A percentile compares a stretch with the other conserved stretches of the same genome.
These are phyloP conservation scores for Ophiostoma perfectum DNA, from an alignment of 2,329 filamentous ascomycete genomes.

Conservation along the genomic window DNA sequence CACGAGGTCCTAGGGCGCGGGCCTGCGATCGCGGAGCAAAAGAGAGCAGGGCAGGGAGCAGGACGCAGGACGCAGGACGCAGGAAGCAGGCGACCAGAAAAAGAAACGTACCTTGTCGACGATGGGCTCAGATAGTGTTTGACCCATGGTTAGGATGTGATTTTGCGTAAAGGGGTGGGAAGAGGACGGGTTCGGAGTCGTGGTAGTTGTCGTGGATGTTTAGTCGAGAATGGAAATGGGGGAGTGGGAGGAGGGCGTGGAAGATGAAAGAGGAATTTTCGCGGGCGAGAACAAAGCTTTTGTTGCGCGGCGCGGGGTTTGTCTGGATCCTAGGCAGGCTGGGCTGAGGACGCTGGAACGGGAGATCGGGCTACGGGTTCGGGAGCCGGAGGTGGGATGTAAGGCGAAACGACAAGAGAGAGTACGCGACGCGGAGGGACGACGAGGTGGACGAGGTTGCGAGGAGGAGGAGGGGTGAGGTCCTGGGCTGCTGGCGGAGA, in stretches of 20 bases:
- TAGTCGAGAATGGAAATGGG: slow-evolving; percentile 5
- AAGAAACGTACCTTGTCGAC: slow-evolving; percentile 82
- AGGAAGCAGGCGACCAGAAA: slow-evolving; percentile 10
- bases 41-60: neutral
- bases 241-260: neutral
- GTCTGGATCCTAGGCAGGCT: neutral
- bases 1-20: neutral
- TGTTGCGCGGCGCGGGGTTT: slow-evolving; percentile 15
- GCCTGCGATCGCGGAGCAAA: neutral
- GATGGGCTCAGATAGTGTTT: slow-evolving; percentile 98
- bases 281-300: slow-evolving; percentile 14
- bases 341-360: slow-evolving; percentile 2
- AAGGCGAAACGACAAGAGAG: slow-evolving; percentile 19
- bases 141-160: slow-evolving; percentile 67
- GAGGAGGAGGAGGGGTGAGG: slow-evolving; percentile 28
- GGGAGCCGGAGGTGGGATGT: slow-evolving; percentile 13
- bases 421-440: slow-evolving; percentile 31
- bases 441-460: slow-evolving; percentile 12
- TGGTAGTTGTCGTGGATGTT: slow-evolving; percentile 11
- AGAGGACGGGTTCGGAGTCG: neutral
- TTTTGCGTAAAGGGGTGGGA: slow-evolving; percentile 10
- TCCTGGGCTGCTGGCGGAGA: slow-evolving; percentile 24
- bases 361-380: slow-evolving; percentile 14
- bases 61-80: slow-evolving; percentile 3
- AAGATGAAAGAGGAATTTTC: slow-evolving; percentile 14